Evolutionary conservation across 202 grass and related monocot species (phyloP), one percentile per base, ranked within the genome.

Genomic region (Schoenoplectus triqueter): DNA sequence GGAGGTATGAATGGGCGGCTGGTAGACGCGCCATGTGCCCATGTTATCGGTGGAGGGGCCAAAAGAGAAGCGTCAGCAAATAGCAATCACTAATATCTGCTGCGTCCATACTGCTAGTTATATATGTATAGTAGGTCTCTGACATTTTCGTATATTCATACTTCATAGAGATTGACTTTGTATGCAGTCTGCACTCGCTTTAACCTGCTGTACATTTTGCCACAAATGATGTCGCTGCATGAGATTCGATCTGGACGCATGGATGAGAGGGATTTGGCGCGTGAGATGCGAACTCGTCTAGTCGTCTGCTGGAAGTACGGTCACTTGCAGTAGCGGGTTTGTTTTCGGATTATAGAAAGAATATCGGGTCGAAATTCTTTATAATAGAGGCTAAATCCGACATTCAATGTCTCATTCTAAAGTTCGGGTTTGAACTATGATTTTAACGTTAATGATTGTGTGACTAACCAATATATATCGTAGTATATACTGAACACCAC

Each of bases 21-120:
- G 22, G 63, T 49, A 82, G 31, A 40, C 13, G 51, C 39, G 64
- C 61, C 51, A 44, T 70, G 80, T 57, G 56, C 56, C 61, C 51
- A 44, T 70, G 80, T 57, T 70, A 69, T 69, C 47, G 18, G 15
- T 69, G 63, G 64, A 82, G 44, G 17, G 80, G 19, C 18, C 51
- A 41, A 41, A 51, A 15, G 73, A 77, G 10, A 74, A 48, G 18
- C 18, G 3, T 51, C 17, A 8, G 52, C 54, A 14, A 56, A 56
- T 56, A 10, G 1, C n/a, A 17, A 52, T 8, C 0, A 13, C 3
- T 52, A 17, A 13, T 8, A 74, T 74, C 70, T 74, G 7, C 3
- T 52, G 45, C 47, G 47, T 11, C 47, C 18, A 11, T 21, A 10
- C 48, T 6, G 14, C n/a, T 42, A 31, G 2, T 68, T 68, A 0